These are phyloP conservation scores for Cyanodermella asteris DNA, from an alignment of 2,329 filamentous ascomycete genomes.

Conservation along the genomic window DNA sequence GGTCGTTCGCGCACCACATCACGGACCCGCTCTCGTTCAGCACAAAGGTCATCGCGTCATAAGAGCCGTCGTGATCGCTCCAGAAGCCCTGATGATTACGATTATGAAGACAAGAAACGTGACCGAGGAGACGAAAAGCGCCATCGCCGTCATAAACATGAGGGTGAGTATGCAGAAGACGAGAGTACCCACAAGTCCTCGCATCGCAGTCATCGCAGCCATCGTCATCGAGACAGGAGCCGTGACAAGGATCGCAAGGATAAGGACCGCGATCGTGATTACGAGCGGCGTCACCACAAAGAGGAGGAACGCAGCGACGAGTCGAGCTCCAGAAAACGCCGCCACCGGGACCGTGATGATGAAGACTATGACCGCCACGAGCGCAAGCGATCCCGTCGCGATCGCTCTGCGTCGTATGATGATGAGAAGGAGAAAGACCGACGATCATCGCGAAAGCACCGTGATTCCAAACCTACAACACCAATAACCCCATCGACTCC, in stretches of 20 bases:
- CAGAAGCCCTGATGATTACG: slow-evolving; percentile 17
- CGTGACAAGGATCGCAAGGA: too few relatives aligned
- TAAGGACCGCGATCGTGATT: slow-evolving; percentile 37
- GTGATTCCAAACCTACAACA: slow-evolving; percentile 17
- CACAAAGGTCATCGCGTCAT: slow-evolving; percentile 22
- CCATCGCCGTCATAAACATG: slow-evolving; percentile 27
- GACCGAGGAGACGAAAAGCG: too few relatives aligned
- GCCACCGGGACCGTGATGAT: slow-evolving; percentile 23
- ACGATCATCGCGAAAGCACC: slow-evolving; percentile 1
- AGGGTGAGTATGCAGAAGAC: slow-evolving; percentile 14
- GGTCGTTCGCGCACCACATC: slow-evolving; percentile 12
- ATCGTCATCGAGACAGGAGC: too few relatives aligned
- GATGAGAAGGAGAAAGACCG: slow-evolving; percentile 1
- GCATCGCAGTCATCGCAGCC: too few relatives aligned
- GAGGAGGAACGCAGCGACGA: slow-evolving; percentile 16
- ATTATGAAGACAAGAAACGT: slow-evolving; percentile 17
- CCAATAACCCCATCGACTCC: too few relatives aligned
- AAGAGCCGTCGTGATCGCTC: slow-evolving; percentile 33
- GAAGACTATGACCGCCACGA: slow-evolving; percentile 9
- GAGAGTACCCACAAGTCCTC: slow-evolving; percentile 5
- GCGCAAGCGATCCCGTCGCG: slow-evolving; percentile 5
- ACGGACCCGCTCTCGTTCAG: slow-evolving; percentile 18
- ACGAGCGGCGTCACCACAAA: too few relatives aligned
- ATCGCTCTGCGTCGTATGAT: slow-evolving; percentile 1
- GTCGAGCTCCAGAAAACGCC: slow-evolving; percentile 8